Percentiles rank a stretch among this genome's conserved stretches.
Conservation (phyloP, 2,329 filamentous ascomycete genomes). For the Dothiorella sarmentorum region DNA sequence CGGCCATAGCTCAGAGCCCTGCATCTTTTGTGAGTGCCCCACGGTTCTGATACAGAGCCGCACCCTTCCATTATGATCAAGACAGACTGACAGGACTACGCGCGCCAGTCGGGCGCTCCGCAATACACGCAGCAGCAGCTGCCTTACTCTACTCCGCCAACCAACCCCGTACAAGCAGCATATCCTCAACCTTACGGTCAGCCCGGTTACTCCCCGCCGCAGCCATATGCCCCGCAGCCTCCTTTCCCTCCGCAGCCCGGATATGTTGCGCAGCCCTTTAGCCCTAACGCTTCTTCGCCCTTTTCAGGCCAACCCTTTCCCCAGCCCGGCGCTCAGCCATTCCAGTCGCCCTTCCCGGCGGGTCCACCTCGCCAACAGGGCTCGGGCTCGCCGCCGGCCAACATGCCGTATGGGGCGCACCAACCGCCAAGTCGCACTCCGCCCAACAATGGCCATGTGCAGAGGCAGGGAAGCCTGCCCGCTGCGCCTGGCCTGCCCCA, state of each 20-base stretch:
- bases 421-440: constrained; percentile 41
- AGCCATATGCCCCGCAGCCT: constrained; percentile 19
- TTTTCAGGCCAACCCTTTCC: constrained; percentile 31
- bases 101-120: constrained; percentile 5
- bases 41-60: too few species aligned
- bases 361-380: constrained; percentile 23
- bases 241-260: constrained; percentile 17
- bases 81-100: not conserved
- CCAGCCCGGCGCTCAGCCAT: constrained; percentile 27
- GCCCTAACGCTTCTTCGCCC: constrained; percentile 30
- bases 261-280: constrained; percentile 24
- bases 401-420: constrained; percentile 43
- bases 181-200: constrained; percentile 43
- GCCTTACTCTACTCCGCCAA: constrained; percentile 34
- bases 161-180: constrained; percentile 25
- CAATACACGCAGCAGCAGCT: constrained; percentile 17
- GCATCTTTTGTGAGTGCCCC: constrained; percentile 56
- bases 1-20: constrained; percentile 51
- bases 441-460: constrained; percentile 26
- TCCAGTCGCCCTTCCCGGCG: constrained; percentile 25
- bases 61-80: not conserved
- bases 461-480: constrained; percentile 52
- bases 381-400: constrained; percentile 24
- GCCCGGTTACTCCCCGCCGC: constrained; percentile 22
- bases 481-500: constrained; percentile 57